phyloP scores from a whole-genome alignment of 2,329 filamentous ascomycete species.

The Fusarium austroafricanum region DNA sequence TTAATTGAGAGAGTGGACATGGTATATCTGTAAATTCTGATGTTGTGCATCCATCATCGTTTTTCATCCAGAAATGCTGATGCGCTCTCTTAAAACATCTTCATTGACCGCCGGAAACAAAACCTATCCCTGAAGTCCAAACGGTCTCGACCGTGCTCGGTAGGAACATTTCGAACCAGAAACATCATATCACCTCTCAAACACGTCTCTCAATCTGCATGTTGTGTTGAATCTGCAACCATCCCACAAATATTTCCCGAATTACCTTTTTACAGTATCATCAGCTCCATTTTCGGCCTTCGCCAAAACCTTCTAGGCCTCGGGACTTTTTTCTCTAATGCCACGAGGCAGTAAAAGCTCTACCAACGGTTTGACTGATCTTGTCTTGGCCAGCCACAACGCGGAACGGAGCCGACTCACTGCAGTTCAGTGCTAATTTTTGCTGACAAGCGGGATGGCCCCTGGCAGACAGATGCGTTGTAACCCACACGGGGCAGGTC shows the following conservation, averaged over 20 bases:
- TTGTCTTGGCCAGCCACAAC: too few species aligned
- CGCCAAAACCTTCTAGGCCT: slow-evolving; percentile 27
- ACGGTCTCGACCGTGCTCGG: slow-evolving; percentile 7
- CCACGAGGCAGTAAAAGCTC: background rate
- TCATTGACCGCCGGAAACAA: background rate
- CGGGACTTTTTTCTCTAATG: background rate
- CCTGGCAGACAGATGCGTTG: background rate
- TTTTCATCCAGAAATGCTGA: background rate
- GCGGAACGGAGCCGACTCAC: slow-evolving; percentile 25
- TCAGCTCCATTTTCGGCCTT: slow-evolving; percentile 15
- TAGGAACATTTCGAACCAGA: background rate
- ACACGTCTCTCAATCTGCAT: background rate
- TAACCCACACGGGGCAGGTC: slow-evolving; percentile 3
- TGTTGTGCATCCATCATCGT: slow-evolving; percentile 6
- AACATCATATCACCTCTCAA: background rate
- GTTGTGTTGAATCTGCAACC: slow-evolving; percentile 1
- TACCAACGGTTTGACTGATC: background rate
- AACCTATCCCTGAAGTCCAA: background rate
- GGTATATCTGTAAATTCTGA: background rate
- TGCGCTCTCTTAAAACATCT: background rate
- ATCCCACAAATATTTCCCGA: background rate
- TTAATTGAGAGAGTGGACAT: slow-evolving; percentile 18
- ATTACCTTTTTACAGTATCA: background rate
- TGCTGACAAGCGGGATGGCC: background rate
- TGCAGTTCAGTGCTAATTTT: too few species aligned